These are phyloP conservation scores for Mycena albidolilacea DNA, from an alignment of 768 basidiomycete genomes.

Conservation along the genomic window DNA sequence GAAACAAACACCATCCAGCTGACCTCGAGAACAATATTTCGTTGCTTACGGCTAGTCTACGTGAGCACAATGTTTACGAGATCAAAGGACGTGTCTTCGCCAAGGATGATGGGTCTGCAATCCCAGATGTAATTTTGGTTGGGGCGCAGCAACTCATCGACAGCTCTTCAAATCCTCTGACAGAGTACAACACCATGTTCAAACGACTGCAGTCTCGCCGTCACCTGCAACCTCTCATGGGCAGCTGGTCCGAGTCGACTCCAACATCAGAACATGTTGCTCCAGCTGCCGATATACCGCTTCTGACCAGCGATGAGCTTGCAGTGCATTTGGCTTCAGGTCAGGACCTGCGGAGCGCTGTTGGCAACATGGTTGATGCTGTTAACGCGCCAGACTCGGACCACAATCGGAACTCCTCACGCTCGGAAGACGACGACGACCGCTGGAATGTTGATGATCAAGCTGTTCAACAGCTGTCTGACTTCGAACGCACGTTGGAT, in stretches of 20 bases:
- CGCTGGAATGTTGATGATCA: too few species aligned
- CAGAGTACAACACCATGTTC: constrained; percentile 12
- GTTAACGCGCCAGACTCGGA: too few species aligned
- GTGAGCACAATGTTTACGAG: constrained; percentile 14
- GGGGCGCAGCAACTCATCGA: constrained; percentile 5
- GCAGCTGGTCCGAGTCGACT: neutral
- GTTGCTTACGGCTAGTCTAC: constrained; percentile 21
- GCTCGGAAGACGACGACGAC: too few species aligned
- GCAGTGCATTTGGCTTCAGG: too few species aligned
- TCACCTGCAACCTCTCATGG: neutral
- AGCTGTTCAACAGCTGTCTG: too few species aligned
- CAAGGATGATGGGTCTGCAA: neutral
- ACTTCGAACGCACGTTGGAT: too few species aligned
- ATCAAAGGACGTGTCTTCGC: constrained; percentile 1
- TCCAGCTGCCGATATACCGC: too few species aligned
- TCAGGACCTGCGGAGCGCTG: too few species aligned
- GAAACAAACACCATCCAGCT: constrained; percentile 13
- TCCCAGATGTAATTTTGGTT: neutral
- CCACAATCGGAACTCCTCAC: too few species aligned
- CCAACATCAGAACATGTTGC: too few species aligned
- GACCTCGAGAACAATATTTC: constrained; percentile 10
- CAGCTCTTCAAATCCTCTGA: constrained; percentile 12
- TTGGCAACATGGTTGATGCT: too few species aligned
- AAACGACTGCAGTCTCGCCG: neutral
- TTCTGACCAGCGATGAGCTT: too few species aligned